Base-by-base conservation (phyloP, 2,329 filamentous ascomycete genomes). In the Colletotrichum shisoi region DNA sequence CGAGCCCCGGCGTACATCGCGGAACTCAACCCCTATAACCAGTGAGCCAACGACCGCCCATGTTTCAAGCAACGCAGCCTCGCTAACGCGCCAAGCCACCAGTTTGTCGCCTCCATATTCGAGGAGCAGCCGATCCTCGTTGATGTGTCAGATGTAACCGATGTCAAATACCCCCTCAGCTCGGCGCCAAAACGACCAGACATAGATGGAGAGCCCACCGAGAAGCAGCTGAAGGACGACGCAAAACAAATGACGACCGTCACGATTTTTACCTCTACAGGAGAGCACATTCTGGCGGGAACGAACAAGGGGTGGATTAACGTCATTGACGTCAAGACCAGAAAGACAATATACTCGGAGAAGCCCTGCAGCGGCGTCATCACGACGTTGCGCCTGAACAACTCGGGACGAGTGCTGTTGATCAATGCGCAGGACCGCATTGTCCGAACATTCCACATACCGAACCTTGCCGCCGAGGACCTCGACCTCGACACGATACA, bases 301-400 rank as follows among this genome's bases (percentile, higher is more conserved):
- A 99, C 95, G 4, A 97, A 90, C 72, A 98, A 97, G 78, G 95
- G 95, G 63, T 96, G 93, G 84, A 84, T 99, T 68, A 99, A 99
- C 78, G 92, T 99, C 69, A 95, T 99, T 74, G 92, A 96, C 72
- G 90, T 91, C 2, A 85, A 87, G 69, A 92, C 92, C 0, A 89
- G 87, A 74, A 87, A 92, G 70, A 92, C 94, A 12, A 92, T 97
- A 72, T 94, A 95, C 81, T 96, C 93, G 15, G 93, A 91, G 62
- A 92, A 95, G 71, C 87, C 97, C 62, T 96, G 93, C 74, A 89
- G 88, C 71, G 93, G 93, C 39, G 91, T 96, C 7, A 91, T 99
- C 27, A 94, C 96, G 7, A 91, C 94, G 27, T 84, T 98, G 69
- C 89, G 94, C 8, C 85, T 97, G 65, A 94, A 93, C 3, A 84